Evolutionary conservation across 805 yeast genomes (phyloP), one percentile per base, ranked within the genome.

Genomic region (Candida multigemmis): DNA sequence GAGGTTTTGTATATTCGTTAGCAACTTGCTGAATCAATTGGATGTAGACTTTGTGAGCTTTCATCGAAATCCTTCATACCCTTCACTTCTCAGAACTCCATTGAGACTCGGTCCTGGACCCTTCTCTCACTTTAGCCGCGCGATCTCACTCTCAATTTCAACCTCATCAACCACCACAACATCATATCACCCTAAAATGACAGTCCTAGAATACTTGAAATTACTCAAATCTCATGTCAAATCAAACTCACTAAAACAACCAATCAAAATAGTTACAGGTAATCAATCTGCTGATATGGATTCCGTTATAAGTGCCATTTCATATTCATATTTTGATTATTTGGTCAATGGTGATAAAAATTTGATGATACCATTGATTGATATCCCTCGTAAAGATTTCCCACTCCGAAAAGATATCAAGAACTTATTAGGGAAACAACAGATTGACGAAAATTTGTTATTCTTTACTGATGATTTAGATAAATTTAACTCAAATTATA

Each of bases 231-330:
- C 33, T 21, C 27, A 38, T 24, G 21, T 43, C 22, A 37, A 37
- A 7, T 16, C 39, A 20, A 26, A 31, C 7, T 17, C 36, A 19
- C 20, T 38, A 14, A 22, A 28, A 19, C 6, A 23, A 15, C 48
- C 54, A 3, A 31, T 54, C 19, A 36, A 41, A 16, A 43, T 78
- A 13, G 87, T 78, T 1, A 58, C 79, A 0, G 96, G 96, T 1
- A 86, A 86, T 44, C 91, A 85, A 42, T 72, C 91, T 4, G 87
- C 91, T 0, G 80, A 89, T 50, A 57, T 91, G 56, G 98, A 89
- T 50, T 87, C 96, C 0, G 79, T 86, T 17, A 70, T 84, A 2
- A 68, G 79, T 30, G 77, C 96, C 0, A 58, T 91, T 4, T 44
- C 80, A 3, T 81, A 76, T 43, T 76, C 95, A 0, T 84, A 71